phyloP scores from a whole-genome alignment of 352 stramenopile genomes.

The Peronospora farinosa region DNA sequence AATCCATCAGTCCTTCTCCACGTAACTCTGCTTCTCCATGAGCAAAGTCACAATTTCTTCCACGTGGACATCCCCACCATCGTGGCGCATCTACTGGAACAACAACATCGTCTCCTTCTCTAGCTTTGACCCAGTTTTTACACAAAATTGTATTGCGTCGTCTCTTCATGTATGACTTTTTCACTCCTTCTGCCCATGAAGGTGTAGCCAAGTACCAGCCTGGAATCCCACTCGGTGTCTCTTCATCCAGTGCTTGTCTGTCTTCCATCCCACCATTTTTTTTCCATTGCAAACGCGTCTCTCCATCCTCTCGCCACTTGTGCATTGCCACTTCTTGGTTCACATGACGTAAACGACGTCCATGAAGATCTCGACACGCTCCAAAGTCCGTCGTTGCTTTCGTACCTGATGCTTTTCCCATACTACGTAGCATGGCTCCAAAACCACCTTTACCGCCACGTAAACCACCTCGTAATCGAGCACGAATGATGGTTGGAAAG shows the following conservation, averaged over 20 bases:
- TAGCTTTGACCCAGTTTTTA: conserved; percentile 61
- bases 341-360: conserved; percentile 73
- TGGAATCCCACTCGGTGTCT: conserved; percentile 77
- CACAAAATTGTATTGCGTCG: conserved; percentile 76
- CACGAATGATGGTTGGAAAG: conserved; percentile 56
- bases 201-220: conserved; percentile 79
- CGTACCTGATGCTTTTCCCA: conserved; percentile 62
- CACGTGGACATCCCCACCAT: conserved; percentile 81
- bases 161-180: conserved; percentile 83
- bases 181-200: conserved; percentile 76
- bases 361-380: conserved; percentile 73
- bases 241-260: conserved; percentile 65
- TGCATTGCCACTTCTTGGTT: conserved; percentile 83
- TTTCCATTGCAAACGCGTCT: conserved; percentile 38
- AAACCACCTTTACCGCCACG: conserved; percentile 80
- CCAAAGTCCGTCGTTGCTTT: conserved; percentile 76
- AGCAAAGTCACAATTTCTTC: conserved; percentile 76
- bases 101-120: conserved; percentile 27
- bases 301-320: conserved; percentile 68
- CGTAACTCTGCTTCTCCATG: conserved; percentile 75
- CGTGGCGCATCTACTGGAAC: conserved; percentile 45
- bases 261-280: conserved; percentile 50
- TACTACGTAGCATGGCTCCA: conserved; percentile 76
- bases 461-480: conserved; percentile 52
- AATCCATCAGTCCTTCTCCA: conserved; percentile 54